A percentile compares a stretch with the other conserved stretches of the same genome.
phyloP scores from a whole-genome alignment of 768 basidiomycete species.

The Pilatotrama ljubarskyi region DNA sequence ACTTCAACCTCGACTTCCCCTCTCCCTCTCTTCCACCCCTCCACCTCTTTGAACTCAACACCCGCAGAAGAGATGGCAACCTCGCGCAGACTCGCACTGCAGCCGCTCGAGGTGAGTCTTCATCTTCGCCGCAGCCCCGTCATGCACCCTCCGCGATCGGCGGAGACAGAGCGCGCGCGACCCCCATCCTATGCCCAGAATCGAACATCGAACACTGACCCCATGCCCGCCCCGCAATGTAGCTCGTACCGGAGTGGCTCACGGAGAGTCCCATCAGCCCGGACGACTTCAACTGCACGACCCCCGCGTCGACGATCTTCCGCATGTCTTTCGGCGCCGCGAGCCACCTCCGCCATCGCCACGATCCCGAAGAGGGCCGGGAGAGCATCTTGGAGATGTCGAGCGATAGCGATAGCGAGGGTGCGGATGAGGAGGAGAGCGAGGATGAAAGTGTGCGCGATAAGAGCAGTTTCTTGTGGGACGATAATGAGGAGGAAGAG shows the following conservation, averaged over 20 bases:
- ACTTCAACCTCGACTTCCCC: not conserved
- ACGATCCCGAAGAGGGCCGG: too few species aligned
- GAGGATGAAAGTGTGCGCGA: not conserved
- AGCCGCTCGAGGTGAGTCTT: conserved; percentile 13
- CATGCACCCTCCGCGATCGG: not conserved
- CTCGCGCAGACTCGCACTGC: not conserved
- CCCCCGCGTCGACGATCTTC: conserved; percentile 19
- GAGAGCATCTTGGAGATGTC: not conserved
- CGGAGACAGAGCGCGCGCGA: too few species aligned
- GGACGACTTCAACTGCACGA: conserved; percentile 20
- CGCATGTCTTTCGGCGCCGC: conserved; percentile 7
- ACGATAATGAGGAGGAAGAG: not conserved
- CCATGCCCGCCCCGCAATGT: not conserved
- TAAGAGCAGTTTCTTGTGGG: conserved; percentile 13
- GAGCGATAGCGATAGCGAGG: conserved; percentile 6
- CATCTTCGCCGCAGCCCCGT: too few species aligned
- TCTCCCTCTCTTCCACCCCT: not conserved
- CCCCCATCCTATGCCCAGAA: too few species aligned
- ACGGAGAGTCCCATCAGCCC: conserved; percentile 20
- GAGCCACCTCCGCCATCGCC: not conserved
- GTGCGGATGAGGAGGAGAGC: not conserved
- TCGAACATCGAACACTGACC: too few species aligned
- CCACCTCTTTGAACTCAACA: not conserved
- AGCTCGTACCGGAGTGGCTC: conserved; percentile 26
- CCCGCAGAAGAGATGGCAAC: not conserved